Conservation (phyloP, 140 eudicot species). For the Oenanthe javanica region DNA sequence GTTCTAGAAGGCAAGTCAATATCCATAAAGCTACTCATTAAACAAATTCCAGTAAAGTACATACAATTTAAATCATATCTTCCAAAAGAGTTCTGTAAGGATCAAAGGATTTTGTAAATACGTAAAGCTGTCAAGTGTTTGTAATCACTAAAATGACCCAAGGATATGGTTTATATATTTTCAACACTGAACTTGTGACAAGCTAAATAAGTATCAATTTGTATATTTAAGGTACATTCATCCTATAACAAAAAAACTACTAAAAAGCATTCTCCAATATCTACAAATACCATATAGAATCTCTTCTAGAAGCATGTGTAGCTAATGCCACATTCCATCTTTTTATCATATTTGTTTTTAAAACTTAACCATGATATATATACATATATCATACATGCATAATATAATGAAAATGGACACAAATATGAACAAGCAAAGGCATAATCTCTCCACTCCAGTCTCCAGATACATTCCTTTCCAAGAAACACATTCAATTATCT, state of each 20-base stretch:
- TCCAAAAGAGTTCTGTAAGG: background rate
- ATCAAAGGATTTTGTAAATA: background rate
- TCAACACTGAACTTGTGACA: background rate
- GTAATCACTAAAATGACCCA: background rate
- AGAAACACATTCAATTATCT: background rate
- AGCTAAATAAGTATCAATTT: background rate
- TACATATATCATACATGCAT: background rate
- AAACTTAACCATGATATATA: background rate
- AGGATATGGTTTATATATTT: background rate
- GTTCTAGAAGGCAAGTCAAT: background rate
- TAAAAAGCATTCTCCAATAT: background rate
- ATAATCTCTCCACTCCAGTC: background rate
- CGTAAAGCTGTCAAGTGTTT: background rate
- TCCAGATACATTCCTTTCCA: background rate
- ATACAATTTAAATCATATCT: background rate
- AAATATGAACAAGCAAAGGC: background rate
- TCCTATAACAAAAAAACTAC: background rate
- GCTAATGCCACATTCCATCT: background rate
- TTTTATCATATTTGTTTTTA: background rate
- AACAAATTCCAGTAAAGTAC: background rate
- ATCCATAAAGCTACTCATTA: background rate
- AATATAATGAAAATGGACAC: background rate
- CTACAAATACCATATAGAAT: background rate
- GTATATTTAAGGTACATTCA: background rate
- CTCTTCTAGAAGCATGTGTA: constrained; percentile 1